Conservation (phyloP, 352 stramenopile genomes). For the Halophytophthora polymorphica region DNA sequence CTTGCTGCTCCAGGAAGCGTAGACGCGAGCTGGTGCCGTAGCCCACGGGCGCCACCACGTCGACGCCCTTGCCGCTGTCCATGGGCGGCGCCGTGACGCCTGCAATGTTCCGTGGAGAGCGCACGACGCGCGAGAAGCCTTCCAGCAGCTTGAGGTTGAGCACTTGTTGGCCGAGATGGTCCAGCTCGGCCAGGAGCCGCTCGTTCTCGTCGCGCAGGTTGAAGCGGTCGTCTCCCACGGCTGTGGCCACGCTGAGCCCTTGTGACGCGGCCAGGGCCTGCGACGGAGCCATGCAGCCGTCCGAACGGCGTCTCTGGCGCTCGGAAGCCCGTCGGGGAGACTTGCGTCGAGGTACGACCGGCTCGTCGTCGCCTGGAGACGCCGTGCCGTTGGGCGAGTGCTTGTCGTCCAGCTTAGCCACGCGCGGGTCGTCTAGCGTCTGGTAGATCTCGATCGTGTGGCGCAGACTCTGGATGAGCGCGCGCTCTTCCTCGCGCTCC, state of each 20-base stretch:
- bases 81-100: conserved; percentile 1
- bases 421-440: conserved; percentile 45
- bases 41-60: conserved; percentile 17
- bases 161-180: conserved; percentile 40
- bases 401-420: conserved; percentile 17
- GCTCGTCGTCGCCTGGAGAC: conserved; percentile 15
- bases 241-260: conserved; percentile 16
- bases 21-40: conserved; percentile 26
- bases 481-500: conserved; percentile 45
- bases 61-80: conserved; percentile 1
- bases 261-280: neutral
- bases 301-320: conserved; percentile 21
- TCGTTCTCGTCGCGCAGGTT: conserved; percentile 54
- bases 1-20: conserved; percentile 49
- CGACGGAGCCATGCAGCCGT: conserved; percentile 10
- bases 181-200: conserved; percentile 35
- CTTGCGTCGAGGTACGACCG: conserved; percentile 14
- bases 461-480: conserved; percentile 59
- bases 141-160: conserved; percentile 36
- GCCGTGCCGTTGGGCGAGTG: neutral
- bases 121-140: conserved; percentile 13
- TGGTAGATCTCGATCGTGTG: conserved; percentile 63
- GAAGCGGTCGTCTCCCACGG: conserved; percentile 27
- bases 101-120: conserved; percentile 12
- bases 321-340: conserved; percentile 15